Conservation (phyloP, 2,329 filamentous ascomycete species). For the Emmonsiellopsis sp. region DNA sequence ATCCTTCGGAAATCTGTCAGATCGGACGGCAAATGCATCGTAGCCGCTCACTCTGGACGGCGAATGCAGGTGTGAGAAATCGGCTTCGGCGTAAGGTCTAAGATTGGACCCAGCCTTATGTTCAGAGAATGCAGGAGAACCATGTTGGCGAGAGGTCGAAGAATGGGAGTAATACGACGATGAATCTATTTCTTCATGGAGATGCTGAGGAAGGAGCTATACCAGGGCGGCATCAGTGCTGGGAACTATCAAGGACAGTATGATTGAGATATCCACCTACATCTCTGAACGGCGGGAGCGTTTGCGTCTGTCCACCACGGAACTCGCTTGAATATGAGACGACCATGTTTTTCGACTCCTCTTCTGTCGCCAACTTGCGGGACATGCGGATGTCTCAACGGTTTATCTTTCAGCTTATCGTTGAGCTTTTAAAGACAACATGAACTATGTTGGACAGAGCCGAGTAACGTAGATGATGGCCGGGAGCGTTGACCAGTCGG, state of each 20-base stretch:
- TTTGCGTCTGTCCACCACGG: conserved; percentile 23
- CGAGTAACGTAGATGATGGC: conserved; percentile 1
- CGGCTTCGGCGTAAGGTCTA: conserved; percentile 19
- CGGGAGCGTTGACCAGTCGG: background rate
- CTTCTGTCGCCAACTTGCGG: conserved; percentile 22
- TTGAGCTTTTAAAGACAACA: conserved; percentile 3
- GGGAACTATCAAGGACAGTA: background rate
- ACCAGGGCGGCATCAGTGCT: background rate
- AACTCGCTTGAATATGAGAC: conserved; percentile 28
- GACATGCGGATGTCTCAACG: conserved; percentile 21
- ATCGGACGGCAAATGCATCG: conserved; percentile 14
- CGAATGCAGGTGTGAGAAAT: conserved; percentile 12
- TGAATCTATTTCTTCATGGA: conserved; percentile 34
- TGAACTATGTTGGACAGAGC: background rate
- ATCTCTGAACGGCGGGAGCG: conserved; percentile 30
- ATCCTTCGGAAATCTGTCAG: background rate
- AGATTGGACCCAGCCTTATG: conserved; percentile 23
- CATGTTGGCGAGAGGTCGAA: conserved; percentile 17
- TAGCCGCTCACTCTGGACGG: conserved; percentile 16
- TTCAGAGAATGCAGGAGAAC: conserved; percentile 18
- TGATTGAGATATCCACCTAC: conserved; percentile 14
- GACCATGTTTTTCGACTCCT: conserved; percentile 25
- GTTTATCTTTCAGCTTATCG: conserved; percentile 2
- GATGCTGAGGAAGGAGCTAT: conserved; percentile 30
- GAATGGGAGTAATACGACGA: conserved; percentile 24